Evolutionary conservation across 176 grass and related monocot species (phyloP).

Genomic region (Phoenix dactylifera): DNA sequence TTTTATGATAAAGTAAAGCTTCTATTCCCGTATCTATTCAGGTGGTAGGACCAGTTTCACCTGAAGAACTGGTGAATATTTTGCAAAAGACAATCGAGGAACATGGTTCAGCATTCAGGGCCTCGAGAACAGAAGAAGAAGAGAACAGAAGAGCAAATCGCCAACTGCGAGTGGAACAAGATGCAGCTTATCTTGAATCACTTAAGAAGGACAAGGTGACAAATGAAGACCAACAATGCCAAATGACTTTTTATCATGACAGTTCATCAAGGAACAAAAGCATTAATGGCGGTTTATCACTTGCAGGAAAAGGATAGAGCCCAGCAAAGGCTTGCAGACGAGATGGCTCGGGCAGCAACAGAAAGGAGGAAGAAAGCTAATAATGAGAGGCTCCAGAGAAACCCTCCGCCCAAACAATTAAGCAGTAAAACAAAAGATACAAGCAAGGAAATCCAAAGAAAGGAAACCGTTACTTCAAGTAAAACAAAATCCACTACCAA

Average conservation of each 20-base stretch:
- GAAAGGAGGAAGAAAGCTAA: too few relatives aligned
- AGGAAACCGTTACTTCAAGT: background rate
- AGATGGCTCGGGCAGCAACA: too few relatives aligned
- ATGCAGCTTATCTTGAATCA: slow-evolving; percentile 55
- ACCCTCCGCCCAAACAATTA: too few relatives aligned
- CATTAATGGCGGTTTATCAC: too few relatives aligned
- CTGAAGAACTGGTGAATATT: slow-evolving; percentile 56
- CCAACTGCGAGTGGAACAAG: slow-evolving; percentile 40
- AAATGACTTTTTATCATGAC: too few relatives aligned
- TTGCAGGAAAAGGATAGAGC: too few relatives aligned
- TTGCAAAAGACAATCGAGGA: slow-evolving; percentile 56
- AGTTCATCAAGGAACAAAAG: too few relatives aligned
- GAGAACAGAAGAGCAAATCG: slow-evolving; percentile 36
- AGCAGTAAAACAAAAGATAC: too few relatives aligned
- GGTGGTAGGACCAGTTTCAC: slow-evolving; percentile 56
- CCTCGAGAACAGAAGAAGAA: slow-evolving; percentile 31
- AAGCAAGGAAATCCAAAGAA: slow-evolving; percentile 5
- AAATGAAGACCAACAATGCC: too few relatives aligned
- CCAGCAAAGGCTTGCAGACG: too few relatives aligned
- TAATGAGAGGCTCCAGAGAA: too few relatives aligned
- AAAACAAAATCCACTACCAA: too few relatives aligned
- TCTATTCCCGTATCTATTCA: slow-evolving; percentile 16
- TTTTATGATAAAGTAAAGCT: background rate
- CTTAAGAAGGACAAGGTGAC: slow-evolving; percentile 51
- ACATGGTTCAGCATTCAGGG: slow-evolving; percentile 33